Evolutionary conservation across 306 rosid genomes (phyloP), one percentile per base, ranked within the genome.

Genomic region (Dalbergia cultrata): DNA sequence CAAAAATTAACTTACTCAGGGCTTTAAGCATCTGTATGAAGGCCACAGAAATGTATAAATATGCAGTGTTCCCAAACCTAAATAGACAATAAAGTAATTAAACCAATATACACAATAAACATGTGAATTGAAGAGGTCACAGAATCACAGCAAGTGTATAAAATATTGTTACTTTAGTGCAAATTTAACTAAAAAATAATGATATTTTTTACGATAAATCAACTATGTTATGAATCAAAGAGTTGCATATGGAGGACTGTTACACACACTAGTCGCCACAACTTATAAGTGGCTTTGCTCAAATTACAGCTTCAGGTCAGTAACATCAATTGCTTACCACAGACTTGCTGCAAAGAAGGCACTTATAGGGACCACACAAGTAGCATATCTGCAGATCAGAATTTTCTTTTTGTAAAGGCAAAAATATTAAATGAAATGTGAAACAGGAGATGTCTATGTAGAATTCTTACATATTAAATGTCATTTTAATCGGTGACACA

Each of bases 21-120:
- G 99, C 99, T 83, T 95, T 95, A 77, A 95, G 99, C 99, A 95
- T 95, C 88, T 95, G 99, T 85, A 95, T 95, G 86, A 95, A 95
- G 77, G 99, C 97, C 87, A 96, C 99, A 77, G 99, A 96, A 61
- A 96, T 96, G 85, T 88, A 94, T 88, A 96, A 87, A 86, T 92
- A 96, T 44, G 98, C 98, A 13, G 99, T 93, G 87, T 96, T 96
- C 49, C 99, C 99, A 87, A 96, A 93, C 99, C 99, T 96, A 74
- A 59, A 79, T 17, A 61, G 41, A 60, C 39, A 67, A 50, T 37
- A 52, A 56, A 74, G 64, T 63, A 67, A 65, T 58, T 57, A 65
- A 78, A 34, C 8, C 44, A 45, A 34, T 57, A 57, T 35, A 22
- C 16, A 33, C 26, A 82, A 19, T 71, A 54, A 65, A 78, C 9